Conservation (phyloP, 1,284 basidiomycete genomes). For the Ceratobasidium sp. region DNA sequence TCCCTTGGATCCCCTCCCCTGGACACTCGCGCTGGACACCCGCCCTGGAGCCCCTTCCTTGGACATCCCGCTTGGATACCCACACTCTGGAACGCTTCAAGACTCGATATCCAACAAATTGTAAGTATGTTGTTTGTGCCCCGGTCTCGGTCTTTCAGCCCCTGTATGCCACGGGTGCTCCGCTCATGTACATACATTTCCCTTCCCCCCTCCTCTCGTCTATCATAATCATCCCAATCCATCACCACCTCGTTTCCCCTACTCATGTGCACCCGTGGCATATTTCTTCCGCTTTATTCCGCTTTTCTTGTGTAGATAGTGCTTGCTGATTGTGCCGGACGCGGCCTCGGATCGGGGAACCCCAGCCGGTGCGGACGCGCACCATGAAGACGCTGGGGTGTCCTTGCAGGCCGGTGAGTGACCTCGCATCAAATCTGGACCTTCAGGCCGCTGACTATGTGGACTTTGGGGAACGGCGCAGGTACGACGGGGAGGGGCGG, state of each 20-base stretch:
- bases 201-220: no score
- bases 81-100: background rate
- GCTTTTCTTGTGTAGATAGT: background rate
- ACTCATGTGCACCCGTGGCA: no score
- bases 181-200: no score
- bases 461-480: no score
- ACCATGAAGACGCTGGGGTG: background rate
- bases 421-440: no score
- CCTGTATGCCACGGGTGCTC: no score
- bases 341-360: background rate
- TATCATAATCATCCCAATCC: no score
- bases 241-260: no score
- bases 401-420: constrained; percentile 5
- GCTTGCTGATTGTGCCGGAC: constrained; percentile 5
- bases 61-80: background rate
- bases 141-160: no score
- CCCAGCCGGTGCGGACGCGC: constrained; percentile 23
- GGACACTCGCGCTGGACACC: background rate
- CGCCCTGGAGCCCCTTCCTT: background rate
- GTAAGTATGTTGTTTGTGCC: background rate
- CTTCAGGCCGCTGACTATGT: no score
- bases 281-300: background rate
- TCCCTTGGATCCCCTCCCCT: background rate
- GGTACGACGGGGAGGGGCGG: no score
- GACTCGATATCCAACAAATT: background rate